phyloP scores from a whole-genome alignment of 139 green algal genomes.

The Astrephomene gubernaculifera region DNA sequence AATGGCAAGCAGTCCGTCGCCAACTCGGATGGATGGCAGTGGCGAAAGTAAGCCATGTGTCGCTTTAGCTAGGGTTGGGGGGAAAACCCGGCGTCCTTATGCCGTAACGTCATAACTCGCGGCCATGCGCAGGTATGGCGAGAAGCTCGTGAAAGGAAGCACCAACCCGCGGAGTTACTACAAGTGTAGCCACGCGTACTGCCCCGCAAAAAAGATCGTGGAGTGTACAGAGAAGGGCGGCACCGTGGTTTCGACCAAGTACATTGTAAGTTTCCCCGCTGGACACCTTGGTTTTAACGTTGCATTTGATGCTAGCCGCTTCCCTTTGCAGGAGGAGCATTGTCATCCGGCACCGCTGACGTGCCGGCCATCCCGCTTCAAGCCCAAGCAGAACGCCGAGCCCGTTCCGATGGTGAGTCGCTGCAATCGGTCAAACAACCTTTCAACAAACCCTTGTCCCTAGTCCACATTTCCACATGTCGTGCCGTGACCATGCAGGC shows the following conservation, averaged over 20 bases:
- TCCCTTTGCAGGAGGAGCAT: constrained; percentile 67
- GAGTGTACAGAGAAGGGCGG: constrained; percentile 71
- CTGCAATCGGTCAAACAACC: too few relatives aligned
- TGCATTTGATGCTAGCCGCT: too few relatives aligned
- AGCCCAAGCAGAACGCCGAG: constrained; percentile 43
- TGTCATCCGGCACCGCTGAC: constrained; percentile 51
- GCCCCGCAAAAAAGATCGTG: constrained; percentile 87
- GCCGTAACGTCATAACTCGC: too few relatives aligned
- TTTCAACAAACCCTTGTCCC: too few relatives aligned
- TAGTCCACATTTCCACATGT: too few relatives aligned
- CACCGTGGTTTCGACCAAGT: constrained; percentile 66
- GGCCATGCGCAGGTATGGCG: constrained; percentile 93
- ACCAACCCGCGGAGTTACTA: constrained; percentile 94
- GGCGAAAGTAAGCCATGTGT: constrained; percentile 88
- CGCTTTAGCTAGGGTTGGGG: too few relatives aligned
- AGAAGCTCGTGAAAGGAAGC: constrained; percentile 97
- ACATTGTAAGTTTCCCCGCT: constrained; percentile 68
- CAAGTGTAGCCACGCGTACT: constrained; percentile 90
- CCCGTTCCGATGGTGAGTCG: neutral
- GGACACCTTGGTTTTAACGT: too few relatives aligned
- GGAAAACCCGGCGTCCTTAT: too few relatives aligned
- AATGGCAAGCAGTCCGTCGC: constrained; percentile 69
- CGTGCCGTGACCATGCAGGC: too few relatives aligned
- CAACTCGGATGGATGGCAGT: constrained; percentile 88
- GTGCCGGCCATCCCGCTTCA: constrained; percentile 40